Percentiles rank a stretch among this genome's conserved stretches.
Conservation (phyloP, 2,329 filamentous ascomycete genomes). For the Blastomyces gilchristii region DNA sequence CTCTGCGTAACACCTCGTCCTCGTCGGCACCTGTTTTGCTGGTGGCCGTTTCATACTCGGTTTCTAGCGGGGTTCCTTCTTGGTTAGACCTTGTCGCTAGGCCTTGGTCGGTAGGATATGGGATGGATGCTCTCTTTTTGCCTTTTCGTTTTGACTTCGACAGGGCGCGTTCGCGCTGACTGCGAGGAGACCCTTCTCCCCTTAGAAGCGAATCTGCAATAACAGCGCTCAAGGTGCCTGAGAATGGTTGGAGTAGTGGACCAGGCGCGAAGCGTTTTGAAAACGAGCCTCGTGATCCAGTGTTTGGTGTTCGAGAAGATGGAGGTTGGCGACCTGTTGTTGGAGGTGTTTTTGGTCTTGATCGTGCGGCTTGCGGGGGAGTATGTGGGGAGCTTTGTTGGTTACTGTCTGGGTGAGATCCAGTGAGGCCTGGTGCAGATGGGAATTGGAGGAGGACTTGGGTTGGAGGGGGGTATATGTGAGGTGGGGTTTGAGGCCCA, state of each 20-base stretch:
- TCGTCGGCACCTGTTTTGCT: constrained; percentile 13
- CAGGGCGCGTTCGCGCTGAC: constrained; percentile 1
- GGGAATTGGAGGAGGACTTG: constrained; percentile 32
- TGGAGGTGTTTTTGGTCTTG: constrained; percentile 15
- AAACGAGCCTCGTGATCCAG: constrained; percentile 39
- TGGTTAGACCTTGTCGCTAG: constrained; percentile 20
- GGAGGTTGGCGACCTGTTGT: constrained; percentile 20
- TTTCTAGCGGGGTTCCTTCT: constrained; percentile 15
- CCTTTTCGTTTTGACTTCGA: neutral
- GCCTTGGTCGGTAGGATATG: constrained; percentile 17
- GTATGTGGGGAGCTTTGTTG: constrained; percentile 15
- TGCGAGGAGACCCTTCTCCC: constrained; percentile 37
- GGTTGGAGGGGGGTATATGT: constrained; percentile 19
- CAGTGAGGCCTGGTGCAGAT: constrained; percentile 28
- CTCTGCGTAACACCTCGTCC: constrained; percentile 5
- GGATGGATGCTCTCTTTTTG: constrained; percentile 5
- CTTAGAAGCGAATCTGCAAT: constrained; percentile 56
- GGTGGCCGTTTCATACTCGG: constrained; percentile 17
- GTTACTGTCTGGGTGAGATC: constrained; percentile 13
- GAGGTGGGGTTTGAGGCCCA: constrained; percentile 17
- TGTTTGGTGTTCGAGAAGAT: constrained; percentile 30
- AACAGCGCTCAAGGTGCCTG: constrained; percentile 50
- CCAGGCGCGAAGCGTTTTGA: constrained; percentile 46
- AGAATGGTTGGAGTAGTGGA: constrained; percentile 51
- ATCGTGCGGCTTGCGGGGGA: constrained; percentile 11